A percentile compares a stretch with the other conserved stretches of the same genome.
Evolutionary conservation across 2,329 filamentous ascomycete genomes (phyloP).

Genomic region (Paecilomyces sp.): DNA sequence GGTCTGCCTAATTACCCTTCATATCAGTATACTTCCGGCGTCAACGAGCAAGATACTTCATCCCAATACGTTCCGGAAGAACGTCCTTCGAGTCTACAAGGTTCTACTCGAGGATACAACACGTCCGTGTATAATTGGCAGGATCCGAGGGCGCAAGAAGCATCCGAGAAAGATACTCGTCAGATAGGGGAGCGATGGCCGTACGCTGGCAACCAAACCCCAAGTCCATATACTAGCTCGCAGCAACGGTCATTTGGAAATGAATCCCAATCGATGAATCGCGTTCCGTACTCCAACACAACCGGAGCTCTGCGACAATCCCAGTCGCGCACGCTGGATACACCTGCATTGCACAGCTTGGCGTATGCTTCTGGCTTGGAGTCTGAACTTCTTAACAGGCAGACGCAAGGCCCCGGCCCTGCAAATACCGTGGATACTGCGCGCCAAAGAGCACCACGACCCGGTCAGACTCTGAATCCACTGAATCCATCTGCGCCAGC

Average conservation of each 20-base stretch:
- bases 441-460: background rate
- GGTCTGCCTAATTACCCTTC: conserved; percentile 5
- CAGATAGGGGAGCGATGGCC: background rate
- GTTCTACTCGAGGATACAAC: background rate
- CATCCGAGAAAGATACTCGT: background rate
- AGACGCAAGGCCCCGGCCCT: conserved; percentile 3
- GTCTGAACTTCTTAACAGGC: conserved; percentile 6
- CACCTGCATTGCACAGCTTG: conserved; percentile 12
- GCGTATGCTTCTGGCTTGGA: conserved; percentile 16
- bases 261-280: background rate
- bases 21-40: conserved; percentile 5
- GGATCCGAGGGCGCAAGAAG: background rate
- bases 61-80: conserved; percentile 1
- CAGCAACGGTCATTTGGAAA: background rate
- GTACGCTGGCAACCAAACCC: background rate
- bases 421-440: background rate
- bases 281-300: background rate
- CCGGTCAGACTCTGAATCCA: background rate
- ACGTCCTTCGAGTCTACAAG: background rate
- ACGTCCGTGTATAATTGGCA: background rate
- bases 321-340: conserved; percentile 1
- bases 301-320: background rate
- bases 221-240: background rate
- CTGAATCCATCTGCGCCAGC: background rate
- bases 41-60: conserved; percentile 6